Conservation (phyloP, 176 grass and related monocot species). For the Carex littledalei region DNA sequence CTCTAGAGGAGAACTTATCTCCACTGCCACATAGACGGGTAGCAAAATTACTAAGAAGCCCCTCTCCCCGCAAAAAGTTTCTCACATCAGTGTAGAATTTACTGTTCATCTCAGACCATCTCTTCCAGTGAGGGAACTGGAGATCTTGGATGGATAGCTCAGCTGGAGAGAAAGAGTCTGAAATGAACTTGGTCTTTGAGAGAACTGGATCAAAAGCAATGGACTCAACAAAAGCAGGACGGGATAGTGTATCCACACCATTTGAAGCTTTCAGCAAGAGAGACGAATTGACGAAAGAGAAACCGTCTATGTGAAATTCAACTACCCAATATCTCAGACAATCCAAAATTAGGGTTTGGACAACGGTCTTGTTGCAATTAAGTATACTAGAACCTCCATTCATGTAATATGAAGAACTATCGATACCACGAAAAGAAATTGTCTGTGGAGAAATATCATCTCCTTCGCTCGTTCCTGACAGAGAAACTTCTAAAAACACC, state of each 20-base stretch:
- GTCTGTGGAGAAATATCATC: slow-evolving; percentile 42
- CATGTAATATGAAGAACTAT: slow-evolving; percentile 67
- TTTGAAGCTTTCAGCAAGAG: slow-evolving; percentile 42
- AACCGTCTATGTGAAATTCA: slow-evolving; percentile 92
- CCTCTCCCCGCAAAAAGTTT: slow-evolving; percentile 73
- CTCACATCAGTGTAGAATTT: slow-evolving; percentile 66
- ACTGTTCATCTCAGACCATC: slow-evolving; percentile 75
- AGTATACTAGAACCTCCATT: slow-evolving; percentile 31
- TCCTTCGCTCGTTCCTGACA: slow-evolving; percentile 62
- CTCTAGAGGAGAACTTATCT: slow-evolving; percentile 69
- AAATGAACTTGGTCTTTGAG: slow-evolving; percentile 79
- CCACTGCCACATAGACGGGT: slow-evolving; percentile 86
- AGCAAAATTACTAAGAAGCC: slow-evolving; percentile 59
- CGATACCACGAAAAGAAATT: slow-evolving; percentile 67
- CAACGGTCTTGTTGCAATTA: slow-evolving; percentile 59
- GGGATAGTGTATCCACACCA: slow-evolving; percentile 44
- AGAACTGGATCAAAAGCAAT: slow-evolving; percentile 89
- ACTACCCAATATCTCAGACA: slow-evolving; percentile 89
- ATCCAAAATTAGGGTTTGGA: slow-evolving; percentile 81
- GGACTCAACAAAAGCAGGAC: slow-evolving; percentile 68
- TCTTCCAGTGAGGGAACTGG: slow-evolving; percentile 91
- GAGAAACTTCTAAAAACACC: slow-evolving; percentile 81
- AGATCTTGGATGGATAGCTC: slow-evolving; percentile 54
- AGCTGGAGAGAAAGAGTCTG: slow-evolving; percentile 76
- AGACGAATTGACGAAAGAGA: slow-evolving; percentile 91